Percentiles rank a stretch among this genome's conserved stretches.
Evolutionary conservation across 441 rosid genomes (phyloP).

Genomic region (Mallotus japonicus): DNA sequence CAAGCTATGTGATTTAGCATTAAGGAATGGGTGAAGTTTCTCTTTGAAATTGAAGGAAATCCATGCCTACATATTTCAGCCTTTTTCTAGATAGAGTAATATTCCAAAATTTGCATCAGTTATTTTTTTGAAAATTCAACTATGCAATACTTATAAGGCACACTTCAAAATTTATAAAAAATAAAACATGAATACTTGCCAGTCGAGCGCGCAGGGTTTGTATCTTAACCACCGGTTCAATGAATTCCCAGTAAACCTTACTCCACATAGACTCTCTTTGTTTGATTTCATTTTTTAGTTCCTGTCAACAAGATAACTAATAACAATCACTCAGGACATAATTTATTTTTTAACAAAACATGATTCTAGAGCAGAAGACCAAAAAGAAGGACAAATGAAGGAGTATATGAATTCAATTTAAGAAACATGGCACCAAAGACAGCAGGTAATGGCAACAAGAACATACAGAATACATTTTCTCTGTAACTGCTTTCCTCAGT

Average conservation of each 20-base stretch:
- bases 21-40: background rate
- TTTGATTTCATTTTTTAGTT: conserved; percentile 80
- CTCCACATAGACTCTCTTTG: conserved; percentile 75
- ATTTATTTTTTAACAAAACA: background rate
- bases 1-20: background rate
- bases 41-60: conserved; percentile 12
- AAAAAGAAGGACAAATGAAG: background rate
- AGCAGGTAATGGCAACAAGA: conserved; percentile 25
- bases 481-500: conserved; percentile 76
- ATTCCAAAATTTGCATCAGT: background rate
- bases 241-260: conserved; percentile 77
- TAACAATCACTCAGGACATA: conserved; percentile 14
- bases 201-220: conserved; percentile 89
- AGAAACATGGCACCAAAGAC: conserved; percentile 5
- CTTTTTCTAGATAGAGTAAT: background rate
- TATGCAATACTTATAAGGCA: background rate
- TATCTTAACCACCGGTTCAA: conserved; percentile 75
- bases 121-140: background rate
- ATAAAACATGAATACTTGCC: conserved; percentile 43
- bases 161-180: conserved; percentile 15
- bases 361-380: conserved; percentile 2
- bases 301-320: conserved; percentile 38
- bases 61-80: background rate
- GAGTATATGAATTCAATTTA: background rate
- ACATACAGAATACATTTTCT: conserved; percentile 89